phyloP scores from a whole-genome alignment of 1,139 yeast genomes.

The Diutina ranongensis region DNA sequence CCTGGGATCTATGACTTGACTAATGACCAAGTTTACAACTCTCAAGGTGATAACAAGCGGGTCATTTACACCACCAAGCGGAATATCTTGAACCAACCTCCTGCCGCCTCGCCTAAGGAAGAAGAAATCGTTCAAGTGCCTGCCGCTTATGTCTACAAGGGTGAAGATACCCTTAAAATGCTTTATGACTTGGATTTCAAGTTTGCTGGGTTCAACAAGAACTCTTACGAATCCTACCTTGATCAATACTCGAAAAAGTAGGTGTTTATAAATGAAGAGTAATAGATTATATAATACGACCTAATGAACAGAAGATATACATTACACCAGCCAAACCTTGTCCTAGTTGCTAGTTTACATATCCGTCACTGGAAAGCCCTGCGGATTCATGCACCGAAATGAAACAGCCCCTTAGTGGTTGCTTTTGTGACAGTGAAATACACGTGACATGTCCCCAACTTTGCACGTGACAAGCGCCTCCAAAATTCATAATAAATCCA shows the following conservation, averaged over 20 bases:
- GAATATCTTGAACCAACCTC: background rate
- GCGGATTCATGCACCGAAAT: too few species aligned
- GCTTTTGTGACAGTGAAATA: too few species aligned
- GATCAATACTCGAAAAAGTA: background rate
- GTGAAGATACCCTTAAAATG: slow-evolving; percentile 50
- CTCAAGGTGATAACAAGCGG: slow-evolving; percentile 18
- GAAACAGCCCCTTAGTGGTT: too few species aligned
- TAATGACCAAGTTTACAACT: slow-evolving; percentile 34
- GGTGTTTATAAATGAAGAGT: background rate
- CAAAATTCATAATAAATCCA: too few species aligned
- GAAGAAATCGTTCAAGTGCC: slow-evolving; percentile 34
- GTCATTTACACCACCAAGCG: slow-evolving; percentile 14
- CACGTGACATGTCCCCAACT: too few species aligned
- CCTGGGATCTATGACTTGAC: slow-evolving; percentile 38
- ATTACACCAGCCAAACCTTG: too few species aligned
- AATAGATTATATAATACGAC: background rate
- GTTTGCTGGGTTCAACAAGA: slow-evolving; percentile 44
- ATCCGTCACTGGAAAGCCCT: too few species aligned
- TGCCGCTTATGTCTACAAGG: slow-evolving; percentile 44
- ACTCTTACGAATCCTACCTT: slow-evolving; percentile 34
- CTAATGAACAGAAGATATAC: background rate
- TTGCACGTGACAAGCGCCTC: too few species aligned
- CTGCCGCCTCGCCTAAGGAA: slow-evolving; percentile 12
- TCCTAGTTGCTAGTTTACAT: too few species aligned
- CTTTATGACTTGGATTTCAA: slow-evolving; percentile 54